Percentiles rank a stretch among this genome's conserved stretches.
These are phyloP conservation scores for Cornus florida DNA, from an alignment of 148 eudicot species.

Conservation along the genomic window DNA sequence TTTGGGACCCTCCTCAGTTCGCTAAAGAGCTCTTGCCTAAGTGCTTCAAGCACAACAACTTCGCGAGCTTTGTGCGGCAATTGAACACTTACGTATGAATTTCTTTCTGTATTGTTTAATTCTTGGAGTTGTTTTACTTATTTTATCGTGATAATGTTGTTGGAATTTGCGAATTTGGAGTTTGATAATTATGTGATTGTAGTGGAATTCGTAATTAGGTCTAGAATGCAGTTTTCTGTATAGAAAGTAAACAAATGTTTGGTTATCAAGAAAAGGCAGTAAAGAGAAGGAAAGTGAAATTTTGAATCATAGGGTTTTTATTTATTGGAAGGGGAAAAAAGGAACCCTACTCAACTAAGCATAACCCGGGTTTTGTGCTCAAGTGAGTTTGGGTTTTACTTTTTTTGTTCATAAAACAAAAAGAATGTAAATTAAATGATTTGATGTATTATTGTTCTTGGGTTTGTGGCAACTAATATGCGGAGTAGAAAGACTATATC, in stretches of 20 bases:
- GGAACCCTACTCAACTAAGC: not conserved
- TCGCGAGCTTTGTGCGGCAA: slow-evolving; percentile 41
- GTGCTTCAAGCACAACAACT: slow-evolving; percentile 39
- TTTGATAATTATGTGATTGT: not conserved
- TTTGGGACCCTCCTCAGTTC: slow-evolving; percentile 37
- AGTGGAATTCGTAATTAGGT: not conserved
- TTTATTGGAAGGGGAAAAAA: not conserved
- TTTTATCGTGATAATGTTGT: not conserved
- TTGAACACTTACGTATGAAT: slow-evolving; percentile 33
- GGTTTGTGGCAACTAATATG: too few relatives aligned
- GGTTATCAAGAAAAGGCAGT: not conserved
- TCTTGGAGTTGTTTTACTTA: not conserved
- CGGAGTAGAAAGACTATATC: too few relatives aligned
- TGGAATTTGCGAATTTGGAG: not conserved
- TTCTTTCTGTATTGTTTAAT: not conserved
- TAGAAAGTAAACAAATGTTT: not conserved
- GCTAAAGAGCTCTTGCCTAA: slow-evolving; percentile 30
- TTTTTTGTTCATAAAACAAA: too few relatives aligned
- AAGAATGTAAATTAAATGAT: too few relatives aligned
- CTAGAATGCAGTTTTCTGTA: not conserved
- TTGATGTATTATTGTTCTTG: too few relatives aligned
- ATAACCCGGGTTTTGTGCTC: not conserved
- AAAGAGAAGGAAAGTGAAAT: not conserved
- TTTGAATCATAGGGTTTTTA: not conserved
- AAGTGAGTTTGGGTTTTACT: not conserved